Evolutionary conservation across 2,329 filamentous ascomycete species (phyloP), one percentile per base, ranked within the genome.

Genomic region (Colletotrichum horii): DNA sequence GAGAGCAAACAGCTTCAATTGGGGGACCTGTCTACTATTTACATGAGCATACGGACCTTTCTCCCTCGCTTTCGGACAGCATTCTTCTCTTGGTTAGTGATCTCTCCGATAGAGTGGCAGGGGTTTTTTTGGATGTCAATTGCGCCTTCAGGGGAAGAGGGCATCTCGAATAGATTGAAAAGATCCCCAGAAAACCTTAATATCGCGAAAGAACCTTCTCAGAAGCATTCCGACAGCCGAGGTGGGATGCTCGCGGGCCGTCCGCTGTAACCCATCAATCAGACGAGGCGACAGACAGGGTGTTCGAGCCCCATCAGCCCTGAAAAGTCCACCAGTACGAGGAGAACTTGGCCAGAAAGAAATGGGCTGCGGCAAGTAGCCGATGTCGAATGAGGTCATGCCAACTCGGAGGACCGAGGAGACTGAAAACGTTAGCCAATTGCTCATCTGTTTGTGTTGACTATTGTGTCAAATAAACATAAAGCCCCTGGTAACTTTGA

Each of bases 381-480:
- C 38, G 32, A 56, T 56, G 58, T 32, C 9, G 16, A 26, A 68
- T 70, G 65, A 64, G 28, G 71, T 62, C 71, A 64, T 62, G 71
- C 22, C 56, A 61, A 56, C 36, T 38, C 15, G 66, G 66, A 8
- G n/a, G 43, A 12, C n/a, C 30, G 52, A 62, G 16, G 19, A 12
- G 19, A 14, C 16, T 68, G 34, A 30, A 32, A 56, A 69, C n/a
- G 28, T 38, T 43, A 26, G 65, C 24, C 66, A 70, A 70, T 65
- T 38, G 58, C 34, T 61, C 38, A 11, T 65, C 16, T 61, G 26
- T 28, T 61, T 61, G 12, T 28, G 58, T 61, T 61, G 30, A 70
- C 66, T 60, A 52, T n/a, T 71, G 71, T 74, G 48, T 65, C 71
- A 74, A 43, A 38, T 74, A 66, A 32, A 74, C 58, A 5, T 65